A percentile compares a stretch with the other conserved stretches of the same genome.
These are phyloP conservation scores for Aspergillus biplanus DNA, from an alignment of 495 filamentous ascomycete species.

Conservation along the genomic window DNA sequence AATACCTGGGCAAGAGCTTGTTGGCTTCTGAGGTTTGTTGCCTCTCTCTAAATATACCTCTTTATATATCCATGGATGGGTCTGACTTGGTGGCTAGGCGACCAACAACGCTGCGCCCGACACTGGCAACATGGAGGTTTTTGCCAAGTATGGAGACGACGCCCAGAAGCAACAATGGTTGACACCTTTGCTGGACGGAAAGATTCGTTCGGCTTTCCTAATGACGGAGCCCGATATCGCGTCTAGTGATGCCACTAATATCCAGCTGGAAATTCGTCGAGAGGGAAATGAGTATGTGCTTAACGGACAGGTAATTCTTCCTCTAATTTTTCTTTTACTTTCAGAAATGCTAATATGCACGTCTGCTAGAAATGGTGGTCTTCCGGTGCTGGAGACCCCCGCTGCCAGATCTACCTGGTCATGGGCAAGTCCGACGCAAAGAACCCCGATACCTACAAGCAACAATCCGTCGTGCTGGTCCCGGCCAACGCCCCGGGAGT, in stretches of 20 bases:
- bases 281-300: constrained; percentile 84
- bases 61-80: background rate
- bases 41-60: background rate
- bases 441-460: constrained; percentile 75
- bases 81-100: constrained; percentile 48
- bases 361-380: constrained; percentile 87
- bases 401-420: constrained; percentile 87
- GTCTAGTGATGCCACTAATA: constrained; percentile 87
- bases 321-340: background rate
- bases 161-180: constrained; percentile 90
- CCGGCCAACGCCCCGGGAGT: constrained; percentile 75
- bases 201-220: constrained; percentile 87
- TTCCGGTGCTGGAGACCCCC: constrained; percentile 85
- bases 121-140: constrained; percentile 94
- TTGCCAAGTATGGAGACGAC: constrained; percentile 91
- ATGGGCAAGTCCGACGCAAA: constrained; percentile 83
- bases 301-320: constrained; percentile 70
- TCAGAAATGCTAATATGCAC: background rate
- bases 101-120: constrained; percentile 91
- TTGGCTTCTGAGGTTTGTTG: constrained; percentile 68
- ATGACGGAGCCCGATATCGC: constrained; percentile 93
- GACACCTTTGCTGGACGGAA: constrained; percentile 77
- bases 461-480: constrained; percentile 89
- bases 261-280: constrained; percentile 75
- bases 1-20: constrained; percentile 80